These are phyloP conservation scores for Colletotrichum trifolii DNA, from an alignment of 2,329 filamentous ascomycete species.

Conservation along the genomic window DNA sequence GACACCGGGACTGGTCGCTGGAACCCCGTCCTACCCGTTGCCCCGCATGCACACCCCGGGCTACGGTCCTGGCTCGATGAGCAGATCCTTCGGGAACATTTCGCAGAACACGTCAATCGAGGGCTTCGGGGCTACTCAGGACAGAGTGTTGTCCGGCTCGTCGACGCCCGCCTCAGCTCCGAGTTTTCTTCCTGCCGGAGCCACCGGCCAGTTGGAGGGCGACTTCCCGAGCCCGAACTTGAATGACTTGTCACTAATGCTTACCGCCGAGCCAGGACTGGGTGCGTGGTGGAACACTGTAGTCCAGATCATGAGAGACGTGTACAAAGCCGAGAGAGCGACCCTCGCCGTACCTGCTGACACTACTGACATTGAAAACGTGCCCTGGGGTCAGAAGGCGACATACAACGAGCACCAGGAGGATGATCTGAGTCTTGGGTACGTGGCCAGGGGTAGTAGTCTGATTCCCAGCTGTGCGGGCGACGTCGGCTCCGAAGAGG, in stretches of 20 bases:
- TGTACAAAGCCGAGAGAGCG: conserved; percentile 87
- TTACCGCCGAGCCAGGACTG: conserved; percentile 86
- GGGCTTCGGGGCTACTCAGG: conserved; percentile 53
- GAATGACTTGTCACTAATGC: conserved; percentile 84
- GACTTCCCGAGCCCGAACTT: conserved; percentile 85
- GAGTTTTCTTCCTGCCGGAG: conserved; percentile 70
- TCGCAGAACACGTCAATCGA: conserved; percentile 52
- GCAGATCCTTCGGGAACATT: conserved; percentile 72
- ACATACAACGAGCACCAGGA: conserved; percentile 79
- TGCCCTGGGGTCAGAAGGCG: conserved; percentile 97
- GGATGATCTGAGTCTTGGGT: conserved; percentile 70
- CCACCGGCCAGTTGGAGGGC: conserved; percentile 58
- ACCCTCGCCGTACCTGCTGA: conserved; percentile 91
- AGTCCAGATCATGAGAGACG: conserved; percentile 82
- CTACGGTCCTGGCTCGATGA: conserved; percentile 62
- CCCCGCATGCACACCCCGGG: conserved; percentile 72
- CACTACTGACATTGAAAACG: conserved; percentile 92
- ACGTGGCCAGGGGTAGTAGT: conserved; percentile 66
- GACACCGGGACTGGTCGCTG: conserved; percentile 65
- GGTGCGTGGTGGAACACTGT: conserved; percentile 94
- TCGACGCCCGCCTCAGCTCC: conserved; percentile 72
- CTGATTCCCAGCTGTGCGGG: conserved; percentile 53
- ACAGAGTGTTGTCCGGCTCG: conserved; percentile 68
- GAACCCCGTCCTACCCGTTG: conserved; percentile 88
- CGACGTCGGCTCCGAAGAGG: conserved; percentile 28